Evolutionary conservation across 257 asterid genomes (phyloP), one percentile per base, ranked within the genome.

Genomic region (Fraxinus cuspidata): DNA sequence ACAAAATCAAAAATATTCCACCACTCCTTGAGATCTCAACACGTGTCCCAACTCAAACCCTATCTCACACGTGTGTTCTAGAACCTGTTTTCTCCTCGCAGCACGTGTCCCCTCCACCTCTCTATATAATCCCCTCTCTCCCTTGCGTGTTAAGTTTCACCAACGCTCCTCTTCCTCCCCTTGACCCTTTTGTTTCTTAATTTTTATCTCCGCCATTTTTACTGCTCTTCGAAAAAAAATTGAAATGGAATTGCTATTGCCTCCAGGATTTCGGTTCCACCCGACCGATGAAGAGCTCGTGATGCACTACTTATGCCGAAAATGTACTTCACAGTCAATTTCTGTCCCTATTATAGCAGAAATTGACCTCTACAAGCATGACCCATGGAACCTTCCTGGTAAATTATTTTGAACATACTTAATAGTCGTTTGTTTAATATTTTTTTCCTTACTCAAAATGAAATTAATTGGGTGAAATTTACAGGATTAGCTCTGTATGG

Each of bases 221-320:
- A 0, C 21, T 47, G 19, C 31, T 4, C 5, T 21, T 7, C 15
- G 37, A 15, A 73, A 21, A 73, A 73, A 28, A 25, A 18, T 15
- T 40, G 34, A 40, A 78, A 71, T 71, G 9, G 89, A 91, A 78
- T 63, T 94, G 82, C 92, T 86, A 15, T 78, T 94, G 69, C 98
- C 98, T 1, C 91, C 97, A 7, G 98, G 98, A 1, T 94, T 94
- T 77, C 83, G 98, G 7, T 94, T 94, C 82, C 98, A 94, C 60
- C 98, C 98, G 0, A 89, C 97, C 23, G 98, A 94, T 77, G 98
- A 94, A 40, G 98, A 94, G 75, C 96, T 94, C 2, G 98, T 94
- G 70, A 81, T 85, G 96, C 97, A 94, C 70, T 94, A 94, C 72
- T 76, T 94, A 15, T 85, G 90, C 81, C 87, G 91, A 56, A 92